Base-by-base conservation (phyloP, 495 filamentous ascomycete genomes). In the Stereocaulon alpinum region DNA sequence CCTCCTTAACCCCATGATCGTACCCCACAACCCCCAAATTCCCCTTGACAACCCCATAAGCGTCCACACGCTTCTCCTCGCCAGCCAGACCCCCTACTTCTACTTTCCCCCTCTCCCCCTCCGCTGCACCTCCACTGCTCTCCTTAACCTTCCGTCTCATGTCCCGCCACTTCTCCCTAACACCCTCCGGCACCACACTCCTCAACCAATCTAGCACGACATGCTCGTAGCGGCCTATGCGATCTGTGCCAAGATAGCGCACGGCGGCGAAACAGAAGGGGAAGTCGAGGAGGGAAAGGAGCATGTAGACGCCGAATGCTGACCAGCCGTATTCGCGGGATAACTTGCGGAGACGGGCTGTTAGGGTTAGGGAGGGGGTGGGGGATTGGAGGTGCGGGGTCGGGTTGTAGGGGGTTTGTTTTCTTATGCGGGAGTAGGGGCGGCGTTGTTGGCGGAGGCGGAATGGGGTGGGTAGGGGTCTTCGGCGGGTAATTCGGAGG, bases 241-340 rank as follows among this genome's bases (percentile, higher is more conserved):
- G 79, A 22, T 99, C 93, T 0, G 85, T 87, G 20, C 93, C 93
- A 4, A 97, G 76, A 42, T 80, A 76, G 20, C 86, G 80, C 20
- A 99, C 93, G 2, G 89, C 81, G 27, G 92, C 71, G 70, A 95
- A 99, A 71, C 91, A 96, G 68, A 99, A 88, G 0, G 93, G 93
- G 64, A 97, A 95, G 67, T 99, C 93, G 60, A 96, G 74, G 14
- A 87, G 87, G 0, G 85, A 89, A 41, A 99, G 74, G 0, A 72
- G 72, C 10, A 95, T 71, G 72, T 99, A 99, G 2, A 99, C 87
- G 9, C 92, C 91, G n/a, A 95, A 69, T 2, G 91, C 91, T 11
- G 87, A 80, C 88, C 91, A 96, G 42, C 93, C 93, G 69, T 99
- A 99, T 72, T 96, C 94, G 44, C 86, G 80, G 0, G 87, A 89